Base-by-base conservation (phyloP, 2,329 filamentous ascomycete genomes). In the Coniochaeta sp. region DNA sequence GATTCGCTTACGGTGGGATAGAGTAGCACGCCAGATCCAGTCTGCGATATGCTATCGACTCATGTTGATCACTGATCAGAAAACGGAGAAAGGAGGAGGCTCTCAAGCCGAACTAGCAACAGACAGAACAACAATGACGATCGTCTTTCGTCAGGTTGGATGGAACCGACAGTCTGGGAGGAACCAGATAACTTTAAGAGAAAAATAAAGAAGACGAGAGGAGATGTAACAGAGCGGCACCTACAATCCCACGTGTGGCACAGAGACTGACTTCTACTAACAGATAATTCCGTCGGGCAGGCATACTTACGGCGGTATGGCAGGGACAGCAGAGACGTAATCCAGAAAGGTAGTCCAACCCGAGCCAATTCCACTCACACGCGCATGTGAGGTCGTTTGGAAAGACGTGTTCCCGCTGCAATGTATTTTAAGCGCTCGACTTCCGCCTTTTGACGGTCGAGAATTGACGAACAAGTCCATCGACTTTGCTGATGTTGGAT, bases 51-150 rank as follows among this genome's bases (percentile, higher is more conserved):
- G 56, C 56, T 58, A 58, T 34, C 34, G 33, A 8, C 33, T 22
- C 56, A 58, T 58, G 11, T 22, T 56, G 56, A 58, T 58, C 56
- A 58, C 56, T 58, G 56, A 58, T 31, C 33, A 58, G 6, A 16
- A 22, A 8, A 50, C 44, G n/a, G 19, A 40, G 12, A 56, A 26
- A 17, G 26, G 52, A 34, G 34, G 52, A 14, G 31, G 9, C 52
- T 33, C 14, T 33, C 31, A 33, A 24, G 26, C 19, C 19, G 50
- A 31, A 17, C 22, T 26, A 54, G 8, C 50, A 34, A 31, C 50
- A 54, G 31, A 54, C 50, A 31, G 24, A 7, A 36, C 8, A 12
- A 54, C 19, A 54, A 14, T 6, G 22, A 26, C 44, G 44, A 50
- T 5, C 22, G 44, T 50, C 44, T n/a, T n/a, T n/a, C 44, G 19